Conservation (phyloP, 2,329 filamentous ascomycete species). For the Penicillium hesseltinei region DNA sequence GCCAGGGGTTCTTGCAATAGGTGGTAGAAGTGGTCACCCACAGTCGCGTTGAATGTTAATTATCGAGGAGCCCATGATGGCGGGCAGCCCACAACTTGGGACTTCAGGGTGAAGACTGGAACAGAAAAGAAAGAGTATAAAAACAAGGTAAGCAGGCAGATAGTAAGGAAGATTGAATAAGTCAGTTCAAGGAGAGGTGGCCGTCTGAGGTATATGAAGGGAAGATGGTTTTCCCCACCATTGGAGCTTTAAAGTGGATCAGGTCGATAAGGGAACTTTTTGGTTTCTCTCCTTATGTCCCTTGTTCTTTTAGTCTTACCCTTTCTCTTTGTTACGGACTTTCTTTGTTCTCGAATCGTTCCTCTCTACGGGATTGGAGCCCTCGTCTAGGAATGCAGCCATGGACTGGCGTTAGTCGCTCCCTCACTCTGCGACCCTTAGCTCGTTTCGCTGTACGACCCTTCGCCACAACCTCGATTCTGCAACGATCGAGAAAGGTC, state of each 20-base stretch:
- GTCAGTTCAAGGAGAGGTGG: constrained; percentile 15
- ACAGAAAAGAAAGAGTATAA: background rate
- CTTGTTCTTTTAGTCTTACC: background rate
- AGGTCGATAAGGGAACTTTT: constrained; percentile 21
- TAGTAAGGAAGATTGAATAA: background rate
- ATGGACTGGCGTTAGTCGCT: constrained; percentile 38
- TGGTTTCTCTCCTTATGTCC: constrained; percentile 1
- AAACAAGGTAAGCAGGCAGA: background rate
- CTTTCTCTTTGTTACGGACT: background rate
- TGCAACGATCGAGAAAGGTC: constrained; percentile 24
- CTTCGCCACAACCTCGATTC: constrained; percentile 32
- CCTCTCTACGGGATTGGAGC: constrained; percentile 2
- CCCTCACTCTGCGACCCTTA: constrained; percentile 39
- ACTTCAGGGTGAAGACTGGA: constrained; percentile 7
- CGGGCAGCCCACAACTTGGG: constrained; percentile 32
- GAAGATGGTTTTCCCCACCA: constrained; percentile 29
- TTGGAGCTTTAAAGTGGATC: constrained; percentile 27
- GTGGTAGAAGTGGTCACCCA: constrained; percentile 42
- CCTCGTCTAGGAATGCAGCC: constrained; percentile 39
- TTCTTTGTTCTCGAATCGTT: background rate
- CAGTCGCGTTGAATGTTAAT: constrained; percentile 80
- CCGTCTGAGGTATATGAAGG: constrained; percentile 29
- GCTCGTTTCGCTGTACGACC: constrained; percentile 28
- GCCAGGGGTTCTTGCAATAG: constrained; percentile 6
- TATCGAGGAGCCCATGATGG: constrained; percentile 75